A percentile compares a stretch with the other conserved stretches of the same genome.
phyloP scores from a whole-genome alignment of 1,139 yeast genomes.

The Saccharomyces hybrid region DNA sequence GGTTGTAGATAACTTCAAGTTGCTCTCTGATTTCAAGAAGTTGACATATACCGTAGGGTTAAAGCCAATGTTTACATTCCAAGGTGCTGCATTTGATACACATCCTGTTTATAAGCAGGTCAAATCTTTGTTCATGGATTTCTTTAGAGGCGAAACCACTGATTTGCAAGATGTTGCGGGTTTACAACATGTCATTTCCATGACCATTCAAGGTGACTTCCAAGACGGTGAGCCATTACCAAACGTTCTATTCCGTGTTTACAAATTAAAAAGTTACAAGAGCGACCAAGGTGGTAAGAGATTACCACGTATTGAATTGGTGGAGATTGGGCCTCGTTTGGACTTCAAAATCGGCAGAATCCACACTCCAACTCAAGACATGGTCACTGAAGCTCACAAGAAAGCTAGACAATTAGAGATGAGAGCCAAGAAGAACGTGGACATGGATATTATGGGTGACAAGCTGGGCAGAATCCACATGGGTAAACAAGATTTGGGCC shows the following conservation, averaged over 20 bases:
- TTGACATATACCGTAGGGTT: conserved; percentile 78
- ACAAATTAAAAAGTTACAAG: conserved; percentile 69
- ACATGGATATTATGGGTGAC: conserved; percentile 86
- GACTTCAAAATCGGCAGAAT: conserved; percentile 89
- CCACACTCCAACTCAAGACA: conserved; percentile 75
- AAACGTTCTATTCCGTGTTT: conserved; percentile 79
- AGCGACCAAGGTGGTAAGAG: conserved; percentile 62
- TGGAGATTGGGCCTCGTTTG: conserved; percentile 92
- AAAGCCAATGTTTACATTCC: conserved; percentile 90
- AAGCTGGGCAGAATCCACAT: conserved; percentile 93
- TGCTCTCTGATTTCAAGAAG: conserved; percentile 73
- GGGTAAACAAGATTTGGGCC: conserved; percentile 87
- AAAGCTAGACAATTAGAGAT: conserved; percentile 77
- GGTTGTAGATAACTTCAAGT: conserved; percentile 59
- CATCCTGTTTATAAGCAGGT: conserved; percentile 82
- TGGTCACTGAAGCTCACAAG: conserved; percentile 82
- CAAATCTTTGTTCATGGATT: conserved; percentile 83
- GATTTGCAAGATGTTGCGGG: conserved; percentile 91
- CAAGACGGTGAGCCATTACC: conserved; percentile 77
- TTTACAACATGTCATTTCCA: conserved; percentile 77
- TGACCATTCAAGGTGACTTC: conserved; percentile 66
- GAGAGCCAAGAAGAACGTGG: conserved; percentile 81
- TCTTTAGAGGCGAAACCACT: conserved; percentile 81
- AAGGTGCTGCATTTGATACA: conserved; percentile 84
- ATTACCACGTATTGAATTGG: conserved; percentile 87